Percentiles rank a stretch among this genome's conserved stretches.
Evolutionary conservation across 495 filamentous ascomycete genomes (phyloP).

Genomic region (Tuber aestivum): DNA sequence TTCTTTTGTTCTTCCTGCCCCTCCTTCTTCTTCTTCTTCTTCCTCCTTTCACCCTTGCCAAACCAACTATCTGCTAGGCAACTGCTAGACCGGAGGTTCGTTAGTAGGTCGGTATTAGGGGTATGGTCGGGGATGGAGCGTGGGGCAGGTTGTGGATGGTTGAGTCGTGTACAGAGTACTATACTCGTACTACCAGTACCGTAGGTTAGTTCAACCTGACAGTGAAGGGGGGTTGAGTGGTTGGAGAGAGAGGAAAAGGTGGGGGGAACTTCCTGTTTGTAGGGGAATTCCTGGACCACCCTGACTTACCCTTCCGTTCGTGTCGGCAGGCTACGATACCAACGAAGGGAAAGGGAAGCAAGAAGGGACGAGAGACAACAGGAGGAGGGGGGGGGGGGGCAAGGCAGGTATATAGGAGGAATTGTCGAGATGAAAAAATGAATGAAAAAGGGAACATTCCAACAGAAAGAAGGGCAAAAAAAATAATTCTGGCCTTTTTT

Average conservation of each 20-base stretch:
- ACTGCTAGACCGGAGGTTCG: neutral
- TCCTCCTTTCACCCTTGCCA: neutral
- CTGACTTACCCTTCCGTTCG: neutral
- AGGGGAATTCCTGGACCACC: neutral
- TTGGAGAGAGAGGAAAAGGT: neutral
- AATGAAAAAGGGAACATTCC: neutral
- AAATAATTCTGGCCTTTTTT: constrained; percentile 7
- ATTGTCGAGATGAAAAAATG: neutral
- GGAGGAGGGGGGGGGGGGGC: neutral
- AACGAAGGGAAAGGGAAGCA: neutral
- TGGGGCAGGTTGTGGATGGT: neutral
- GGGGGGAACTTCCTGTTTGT: neutral
- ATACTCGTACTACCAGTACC: neutral
- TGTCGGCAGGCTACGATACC: constrained; percentile 1
- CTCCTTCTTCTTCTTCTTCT: neutral
- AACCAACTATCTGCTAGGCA: neutral
- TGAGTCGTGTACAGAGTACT: too few relatives aligned
- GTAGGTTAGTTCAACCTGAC: neutral
- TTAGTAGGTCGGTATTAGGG: neutral
- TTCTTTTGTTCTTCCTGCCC: neutral
- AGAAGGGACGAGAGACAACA: neutral
- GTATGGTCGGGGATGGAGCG: neutral
- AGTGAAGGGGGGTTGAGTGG: neutral
- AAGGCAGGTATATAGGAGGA: neutral
- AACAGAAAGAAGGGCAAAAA: neutral